Base-by-base conservation (phyloP, 148 eudicot genomes). In the Oxyria digyna region DNA sequence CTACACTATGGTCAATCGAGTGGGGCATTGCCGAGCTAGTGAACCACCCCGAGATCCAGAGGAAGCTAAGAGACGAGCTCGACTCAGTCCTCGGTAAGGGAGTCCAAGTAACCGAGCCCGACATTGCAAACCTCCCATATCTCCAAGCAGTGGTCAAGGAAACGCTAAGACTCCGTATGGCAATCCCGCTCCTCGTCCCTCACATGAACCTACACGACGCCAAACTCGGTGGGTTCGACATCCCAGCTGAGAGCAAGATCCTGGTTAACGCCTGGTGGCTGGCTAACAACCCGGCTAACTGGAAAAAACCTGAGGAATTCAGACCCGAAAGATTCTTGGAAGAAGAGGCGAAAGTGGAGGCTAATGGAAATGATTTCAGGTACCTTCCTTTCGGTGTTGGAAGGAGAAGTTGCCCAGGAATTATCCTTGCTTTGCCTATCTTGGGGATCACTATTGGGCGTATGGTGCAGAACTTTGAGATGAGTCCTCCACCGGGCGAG, bases 211-310 rank as follows among this genome's bases (percentile, higher is more conserved):
- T 85, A 13, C 73, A 88, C 6, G 86, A 88, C 32, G 95, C 88
- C 24, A 81, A 82, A 32, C 83, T 88, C 21, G 90, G 87, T 11
- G 88, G 83, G 5, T 84, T 74, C 72, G 67, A 72, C 1, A 85
- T 85, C n/a, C 95, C 88, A 3, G 76, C 74, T 4, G 95, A 88
- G 72, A 73, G 81, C 3, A 85, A 85, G 77, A 80, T 88, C 24
- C 78, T 88, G 62, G 90, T 88, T 9, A 88, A 85, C 48, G 95
- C 88, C 0, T 88, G 95, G 95, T 85, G 94, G 90, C 73, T 85
- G 64, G 90, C 85, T 0, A 85, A 88, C 72, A 85, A 88, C 69
- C 95, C 90, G 0, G 80, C 76, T 14, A 74, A 76, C 75, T 88
- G 94, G 94, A 68, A 73, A 33, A 69, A 88, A 17, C 81, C 94